Conservation (phyloP, 257 asterid species). For the Jasminum sambac region DNA sequence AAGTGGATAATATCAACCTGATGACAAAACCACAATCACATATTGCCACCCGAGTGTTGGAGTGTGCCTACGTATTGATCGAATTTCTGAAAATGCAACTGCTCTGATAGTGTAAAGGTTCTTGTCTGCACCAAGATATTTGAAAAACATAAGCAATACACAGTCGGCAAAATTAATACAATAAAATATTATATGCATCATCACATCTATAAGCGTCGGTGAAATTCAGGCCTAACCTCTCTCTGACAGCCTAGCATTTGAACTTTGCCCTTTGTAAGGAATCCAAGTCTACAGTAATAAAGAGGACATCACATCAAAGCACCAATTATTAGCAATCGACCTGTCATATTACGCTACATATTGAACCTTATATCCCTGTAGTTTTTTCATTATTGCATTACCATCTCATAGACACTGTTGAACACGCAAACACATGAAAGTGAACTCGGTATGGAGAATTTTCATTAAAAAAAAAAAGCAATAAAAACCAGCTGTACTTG, state of each 20-base stretch:
- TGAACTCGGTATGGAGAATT: constrained; percentile 15
- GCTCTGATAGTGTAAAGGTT: constrained; percentile 83
- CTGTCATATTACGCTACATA: background rate
- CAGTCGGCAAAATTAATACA: constrained; percentile 14
- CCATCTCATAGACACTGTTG: background rate
- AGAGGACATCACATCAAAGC: constrained; percentile 14
- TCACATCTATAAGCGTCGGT: background rate
- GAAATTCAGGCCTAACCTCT: constrained; percentile 53
- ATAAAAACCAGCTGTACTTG: background rate
- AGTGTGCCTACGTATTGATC: constrained; percentile 85
- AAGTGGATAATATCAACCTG: constrained; percentile 54
- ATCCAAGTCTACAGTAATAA: constrained; percentile 76
- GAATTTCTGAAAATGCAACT: constrained; percentile 83
- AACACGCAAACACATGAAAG: background rate
- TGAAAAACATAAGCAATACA: constrained; percentile 21
- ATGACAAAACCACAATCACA: constrained; percentile 77
- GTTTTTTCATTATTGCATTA: constrained; percentile 6
- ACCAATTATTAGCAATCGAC: constrained; percentile 9
- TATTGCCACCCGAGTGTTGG: constrained; percentile 96
- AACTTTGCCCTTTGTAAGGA: constrained; percentile 93
- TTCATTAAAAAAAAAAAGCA: background rate
- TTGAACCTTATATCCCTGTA: background rate
- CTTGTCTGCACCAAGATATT: constrained; percentile 63
- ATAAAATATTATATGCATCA: background rate
- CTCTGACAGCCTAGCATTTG: constrained; percentile 77